These are phyloP conservation scores for Emericellopsis terricola DNA, from an alignment of 495 filamentous ascomycete species.

Conservation along the genomic window DNA sequence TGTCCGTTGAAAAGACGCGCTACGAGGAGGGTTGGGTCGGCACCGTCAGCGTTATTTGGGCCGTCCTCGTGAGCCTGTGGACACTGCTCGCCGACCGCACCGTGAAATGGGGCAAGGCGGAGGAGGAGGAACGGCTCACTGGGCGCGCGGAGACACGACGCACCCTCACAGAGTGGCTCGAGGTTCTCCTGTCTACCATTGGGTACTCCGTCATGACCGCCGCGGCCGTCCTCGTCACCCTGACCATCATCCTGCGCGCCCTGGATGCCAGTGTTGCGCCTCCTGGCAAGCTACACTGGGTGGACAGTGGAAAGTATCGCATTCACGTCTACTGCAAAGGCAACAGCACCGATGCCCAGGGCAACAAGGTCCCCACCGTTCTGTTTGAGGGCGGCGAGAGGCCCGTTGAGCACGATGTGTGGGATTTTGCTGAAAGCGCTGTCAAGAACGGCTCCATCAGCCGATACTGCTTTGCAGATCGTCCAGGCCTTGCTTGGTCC, in stretches of 20 bases:
- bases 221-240: conserved; percentile 54
- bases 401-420: conserved; percentile 57
- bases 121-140: conserved; percentile 85
- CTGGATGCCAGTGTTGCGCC: conserved; percentile 52
- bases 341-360: conserved; percentile 30
- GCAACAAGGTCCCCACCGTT: conserved; percentile 45
- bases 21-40: conserved; percentile 83
- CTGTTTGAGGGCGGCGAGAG: conserved; percentile 67
- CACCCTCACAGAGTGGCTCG: conserved; percentile 64
- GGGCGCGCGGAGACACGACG: conserved; percentile 76
- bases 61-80: conserved; percentile 25
- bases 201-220: conserved; percentile 45
- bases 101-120: conserved; percentile 75
- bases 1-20: conserved; percentile 50
- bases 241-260: conserved; percentile 58
- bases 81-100: conserved; percentile 30
- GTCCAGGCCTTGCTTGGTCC: conserved; percentile 72
- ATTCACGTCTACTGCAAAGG: conserved; percentile 77
- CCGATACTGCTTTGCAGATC: conserved; percentile 91
- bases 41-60: conserved; percentile 59
- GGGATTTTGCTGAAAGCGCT: conserved; percentile 48
- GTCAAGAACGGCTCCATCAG: conserved; percentile 55
- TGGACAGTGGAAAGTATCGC: conserved; percentile 64
- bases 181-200: conserved; percentile 59
- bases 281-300: conserved; percentile 55